Percentiles rank a stretch among this genome's conserved stretches.
Conservation (phyloP, 106 monocot genomes). For the Alisma plantagoaquatica region DNA sequence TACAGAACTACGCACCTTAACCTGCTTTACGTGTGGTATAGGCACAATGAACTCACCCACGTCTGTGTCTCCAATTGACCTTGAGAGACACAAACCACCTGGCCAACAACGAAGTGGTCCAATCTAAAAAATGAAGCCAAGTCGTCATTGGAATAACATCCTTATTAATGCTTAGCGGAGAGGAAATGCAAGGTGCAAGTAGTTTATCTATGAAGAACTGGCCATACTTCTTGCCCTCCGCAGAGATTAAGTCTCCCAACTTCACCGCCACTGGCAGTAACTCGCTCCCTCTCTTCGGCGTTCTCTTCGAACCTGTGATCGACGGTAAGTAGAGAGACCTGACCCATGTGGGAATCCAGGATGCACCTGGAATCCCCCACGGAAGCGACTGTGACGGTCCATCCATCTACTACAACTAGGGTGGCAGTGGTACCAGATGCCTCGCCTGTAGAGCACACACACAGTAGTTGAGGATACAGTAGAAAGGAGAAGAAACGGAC, state of each 20-base stretch:
- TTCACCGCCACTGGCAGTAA: slow-evolving; percentile 94
- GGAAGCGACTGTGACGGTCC: slow-evolving; percentile 86
- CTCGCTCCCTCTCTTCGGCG: slow-evolving; percentile 84
- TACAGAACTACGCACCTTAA: too few relatives aligned
- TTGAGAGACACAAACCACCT: slow-evolving; percentile 91
- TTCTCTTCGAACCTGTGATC: slow-evolving; percentile 97
- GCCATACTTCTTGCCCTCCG: slow-evolving; percentile 79
- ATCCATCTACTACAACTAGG: slow-evolving; percentile 80
- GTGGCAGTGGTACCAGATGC: slow-evolving; percentile 86
- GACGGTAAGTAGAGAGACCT: slow-evolving; percentile 69
- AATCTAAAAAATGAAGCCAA: slow-evolving; percentile 51
- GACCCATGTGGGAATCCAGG: slow-evolving; percentile 62
- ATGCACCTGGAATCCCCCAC: slow-evolving; percentile 97
- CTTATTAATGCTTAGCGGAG: too few relatives aligned
- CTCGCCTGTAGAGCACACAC: too few relatives aligned
- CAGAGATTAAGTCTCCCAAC: slow-evolving; percentile 83
- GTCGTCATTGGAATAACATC: too few relatives aligned
- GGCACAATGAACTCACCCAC: slow-evolving; percentile 98
- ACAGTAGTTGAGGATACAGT: too few relatives aligned
- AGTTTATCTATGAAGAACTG: too few relatives aligned
- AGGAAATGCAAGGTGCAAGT: too few relatives aligned
- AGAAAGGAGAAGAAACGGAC: too few relatives aligned
- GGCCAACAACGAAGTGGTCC: slow-evolving; percentile 98
- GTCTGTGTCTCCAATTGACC: slow-evolving; percentile 94
- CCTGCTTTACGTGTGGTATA: slow-evolving; percentile 97